A percentile compares a stretch with the other conserved stretches of the same genome.
phyloP scores from a whole-genome alignment of 306 rosid genomes.

The Albizia julibrissin region DNA sequence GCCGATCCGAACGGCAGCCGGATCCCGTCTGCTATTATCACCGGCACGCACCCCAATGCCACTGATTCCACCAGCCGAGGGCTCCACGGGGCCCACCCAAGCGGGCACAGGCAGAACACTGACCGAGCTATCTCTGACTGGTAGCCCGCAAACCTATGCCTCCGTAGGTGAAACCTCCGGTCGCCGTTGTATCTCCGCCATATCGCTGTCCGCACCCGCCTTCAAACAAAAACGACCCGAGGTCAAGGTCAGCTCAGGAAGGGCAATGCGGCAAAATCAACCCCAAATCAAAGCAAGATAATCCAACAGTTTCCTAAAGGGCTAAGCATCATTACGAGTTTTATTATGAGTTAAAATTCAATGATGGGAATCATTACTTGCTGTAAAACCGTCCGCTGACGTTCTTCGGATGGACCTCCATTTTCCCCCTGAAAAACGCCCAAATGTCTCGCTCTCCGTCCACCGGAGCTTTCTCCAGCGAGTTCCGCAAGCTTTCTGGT shows the following conservation, averaged over 20 bases:
- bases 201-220: constrained; percentile 77
- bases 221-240: neutral
- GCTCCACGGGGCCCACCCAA: constrained; percentile 99
- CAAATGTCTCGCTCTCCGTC: constrained; percentile 71
- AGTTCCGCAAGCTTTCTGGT: constrained; percentile 49
- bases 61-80: constrained; percentile 90
- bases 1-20: constrained; percentile 65
- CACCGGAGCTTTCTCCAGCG: constrained; percentile 50
- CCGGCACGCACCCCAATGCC: constrained; percentile 87
- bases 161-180: constrained; percentile 64
- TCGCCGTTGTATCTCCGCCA: constrained; percentile 75
- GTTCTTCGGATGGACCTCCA: constrained; percentile 95
- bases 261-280: constrained; percentile 34
- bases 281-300: neutral
- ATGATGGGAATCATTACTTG: constrained; percentile 58
- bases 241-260: neutral
- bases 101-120: constrained; percentile 74
- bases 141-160: constrained; percentile 84
- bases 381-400: constrained; percentile 92
- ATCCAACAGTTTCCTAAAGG: neutral
- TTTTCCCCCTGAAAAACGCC: constrained; percentile 90
- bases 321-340: constrained; percentile 4
- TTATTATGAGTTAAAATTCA: constrained; percentile 11
- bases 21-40: constrained; percentile 80
- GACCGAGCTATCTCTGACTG: constrained; percentile 88